Evolutionary conservation across 140 eudicot species (phyloP).

Genomic region (Bidens hawaiensis): DNA sequence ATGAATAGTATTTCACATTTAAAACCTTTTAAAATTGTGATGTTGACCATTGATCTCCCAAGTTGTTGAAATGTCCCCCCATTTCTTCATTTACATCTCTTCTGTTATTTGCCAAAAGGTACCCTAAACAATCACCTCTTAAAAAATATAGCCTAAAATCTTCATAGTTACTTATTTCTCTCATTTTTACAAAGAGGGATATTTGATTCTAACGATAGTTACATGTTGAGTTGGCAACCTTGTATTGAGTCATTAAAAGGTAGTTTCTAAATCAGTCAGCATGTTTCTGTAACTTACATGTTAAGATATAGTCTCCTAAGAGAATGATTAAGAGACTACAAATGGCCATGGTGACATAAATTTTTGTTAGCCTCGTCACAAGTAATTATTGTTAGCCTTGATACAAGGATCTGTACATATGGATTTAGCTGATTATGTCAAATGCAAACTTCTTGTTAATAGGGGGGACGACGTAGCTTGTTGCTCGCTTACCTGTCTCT

Average conservation of each 20-base stretch:
- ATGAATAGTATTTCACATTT: conserved; percentile 10
- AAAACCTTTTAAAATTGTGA: conserved; percentile 20
- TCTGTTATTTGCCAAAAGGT: neutral
- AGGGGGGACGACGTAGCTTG: too few relatives aligned
- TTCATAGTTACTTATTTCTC: neutral
- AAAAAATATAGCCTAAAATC: neutral
- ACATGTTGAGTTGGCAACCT: too few relatives aligned
- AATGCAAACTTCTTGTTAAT: too few relatives aligned
- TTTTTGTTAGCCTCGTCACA: neutral
- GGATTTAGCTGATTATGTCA: too few relatives aligned
- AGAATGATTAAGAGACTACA: too few relatives aligned
- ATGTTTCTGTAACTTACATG: too few relatives aligned
- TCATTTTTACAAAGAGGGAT: neutral
- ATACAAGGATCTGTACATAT: too few relatives aligned
- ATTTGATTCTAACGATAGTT: neutral
- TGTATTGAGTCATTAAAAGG: too few relatives aligned
- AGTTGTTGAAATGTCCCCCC: conserved; percentile 30
- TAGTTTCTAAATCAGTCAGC: too few relatives aligned
- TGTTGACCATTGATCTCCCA: conserved; percentile 33
- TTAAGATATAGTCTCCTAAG: too few relatives aligned
- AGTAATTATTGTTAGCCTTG: too few relatives aligned
- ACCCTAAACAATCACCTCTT: conserved; percentile 4
- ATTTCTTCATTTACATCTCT: conserved; percentile 8
- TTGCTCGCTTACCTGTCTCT: too few relatives aligned
- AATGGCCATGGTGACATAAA: neutral